Percentiles rank a stretch among this genome's conserved stretches.
Evolutionary conservation across 306 rosid species (phyloP).

Genomic region (Leucaena leucocephala): DNA sequence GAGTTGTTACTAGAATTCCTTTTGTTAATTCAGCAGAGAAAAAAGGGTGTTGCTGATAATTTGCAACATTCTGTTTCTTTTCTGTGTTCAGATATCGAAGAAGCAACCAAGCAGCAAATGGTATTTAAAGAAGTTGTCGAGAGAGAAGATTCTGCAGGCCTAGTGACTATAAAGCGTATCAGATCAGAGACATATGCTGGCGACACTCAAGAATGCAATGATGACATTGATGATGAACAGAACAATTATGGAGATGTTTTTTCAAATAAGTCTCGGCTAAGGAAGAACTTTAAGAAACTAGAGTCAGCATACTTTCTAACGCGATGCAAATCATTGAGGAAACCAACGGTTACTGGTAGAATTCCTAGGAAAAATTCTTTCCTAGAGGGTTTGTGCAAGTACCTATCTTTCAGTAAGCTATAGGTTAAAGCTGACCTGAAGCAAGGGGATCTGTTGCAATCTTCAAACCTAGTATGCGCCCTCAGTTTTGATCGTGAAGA

Average conservation of each 20-base stretch:
- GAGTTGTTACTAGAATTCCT: constrained; percentile 86
- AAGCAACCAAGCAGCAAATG: constrained; percentile 68
- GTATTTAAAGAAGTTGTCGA: background rate
- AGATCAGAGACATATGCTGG: constrained; percentile 48
- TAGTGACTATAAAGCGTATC: constrained; percentile 73
- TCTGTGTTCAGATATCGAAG: constrained; percentile 77
- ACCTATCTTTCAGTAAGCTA: constrained; percentile 74
- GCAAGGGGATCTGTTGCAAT: constrained; percentile 95
- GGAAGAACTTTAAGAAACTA: constrained; percentile 87
- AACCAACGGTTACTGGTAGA: constrained; percentile 50
- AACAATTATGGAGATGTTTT: constrained; percentile 50
- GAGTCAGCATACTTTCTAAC: constrained; percentile 82
- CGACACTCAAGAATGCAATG: constrained; percentile 57
- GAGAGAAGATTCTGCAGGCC: constrained; percentile 46
- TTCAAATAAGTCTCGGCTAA: constrained; percentile 67
- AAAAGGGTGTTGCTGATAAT: constrained; percentile 72
- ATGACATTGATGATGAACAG: constrained; percentile 52
- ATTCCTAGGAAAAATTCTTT: constrained; percentile 88
- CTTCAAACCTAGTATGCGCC: constrained; percentile 87
- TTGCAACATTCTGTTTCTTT: constrained; percentile 78
- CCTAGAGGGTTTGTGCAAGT: constrained; percentile 92
- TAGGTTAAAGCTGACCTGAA: constrained; percentile 88
- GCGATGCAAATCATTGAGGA: constrained; percentile 68
- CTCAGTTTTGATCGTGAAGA: constrained; percentile 90
- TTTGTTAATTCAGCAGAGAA: constrained; percentile 71